These are phyloP conservation scores for Nakazawaea ambrosiae DNA, from an alignment of 805 yeast species.

Conservation along the genomic window DNA sequence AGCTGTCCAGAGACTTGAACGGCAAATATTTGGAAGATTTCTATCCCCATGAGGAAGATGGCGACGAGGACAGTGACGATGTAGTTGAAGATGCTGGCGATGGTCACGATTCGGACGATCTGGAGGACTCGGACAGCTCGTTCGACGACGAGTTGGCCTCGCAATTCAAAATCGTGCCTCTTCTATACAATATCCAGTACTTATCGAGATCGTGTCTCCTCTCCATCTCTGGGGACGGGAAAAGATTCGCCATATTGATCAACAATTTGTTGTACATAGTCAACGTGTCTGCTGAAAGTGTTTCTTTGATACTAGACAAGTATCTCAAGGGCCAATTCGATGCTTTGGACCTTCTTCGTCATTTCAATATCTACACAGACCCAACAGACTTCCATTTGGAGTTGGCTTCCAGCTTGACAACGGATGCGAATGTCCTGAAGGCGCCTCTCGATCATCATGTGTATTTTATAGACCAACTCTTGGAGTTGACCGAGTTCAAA, in stretches of 20 bases:
- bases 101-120: conserved; percentile 27
- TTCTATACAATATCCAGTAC: conserved; percentile 8
- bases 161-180: conserved; percentile 6
- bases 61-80: conserved; percentile 18
- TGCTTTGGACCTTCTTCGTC: conserved; percentile 5
- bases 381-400: conserved; percentile 5
- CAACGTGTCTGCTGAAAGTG: conserved; percentile 6
- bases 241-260: conserved; percentile 7
- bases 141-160: conserved; percentile 1
- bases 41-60: conserved; percentile 11
- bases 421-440: neutral
- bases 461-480: conserved; percentile 2
- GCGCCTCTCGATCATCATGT: conserved; percentile 2
- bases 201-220: conserved; percentile 5
- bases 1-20: neutral
- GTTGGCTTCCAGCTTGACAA: neutral
- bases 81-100: conserved; percentile 16
- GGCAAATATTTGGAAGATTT: conserved; percentile 9
- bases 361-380: conserved; percentile 4
- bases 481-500: conserved; percentile 4
- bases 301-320: neutral
- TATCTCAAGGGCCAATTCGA: conserved; percentile 1
- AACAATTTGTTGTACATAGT: conserved; percentile 5
- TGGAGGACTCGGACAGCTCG: conserved; percentile 14
- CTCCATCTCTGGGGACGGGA: conserved; percentile 8